These are phyloP conservation scores for Suillus luteus DNA, from an alignment of 768 basidiomycete species.

Conservation along the genomic window DNA sequence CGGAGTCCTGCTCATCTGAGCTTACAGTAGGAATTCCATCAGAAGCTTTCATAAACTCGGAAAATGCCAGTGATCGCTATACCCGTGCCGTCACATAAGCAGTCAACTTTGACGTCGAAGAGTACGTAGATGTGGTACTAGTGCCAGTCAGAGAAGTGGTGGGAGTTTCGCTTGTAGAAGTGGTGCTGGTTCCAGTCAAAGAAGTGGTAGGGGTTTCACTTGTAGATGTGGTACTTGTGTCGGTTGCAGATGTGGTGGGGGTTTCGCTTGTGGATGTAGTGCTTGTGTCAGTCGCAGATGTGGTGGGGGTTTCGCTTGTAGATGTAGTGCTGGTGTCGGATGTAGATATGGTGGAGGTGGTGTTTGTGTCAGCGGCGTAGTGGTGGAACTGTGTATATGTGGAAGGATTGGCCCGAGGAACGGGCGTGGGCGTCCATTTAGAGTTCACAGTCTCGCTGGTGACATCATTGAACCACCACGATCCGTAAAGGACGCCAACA, in stretches of 20 bases:
- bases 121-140: background rate
- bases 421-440: background rate
- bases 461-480: slow-evolving; percentile 56
- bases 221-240: background rate
- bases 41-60: background rate
- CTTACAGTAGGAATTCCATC: background rate
- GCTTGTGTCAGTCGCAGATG: background rate
- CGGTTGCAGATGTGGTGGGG: background rate
- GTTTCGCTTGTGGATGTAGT: background rate
- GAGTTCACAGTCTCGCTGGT: slow-evolving; percentile 19
- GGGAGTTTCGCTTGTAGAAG: no score
- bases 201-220: no score
- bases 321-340: background rate
- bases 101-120: background rate
- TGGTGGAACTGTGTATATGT: background rate
- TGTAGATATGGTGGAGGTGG: background rate
- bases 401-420: background rate
- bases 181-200: no score
- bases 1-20: background rate
- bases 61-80: background rate
- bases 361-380: background rate
- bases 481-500: slow-evolving; percentile 57
- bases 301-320: background rate
- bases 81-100: background rate
- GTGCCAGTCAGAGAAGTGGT: no score